Conservation (phyloP, 805 yeast genomes). For the Zygotorulaspora danielsina region DNA sequence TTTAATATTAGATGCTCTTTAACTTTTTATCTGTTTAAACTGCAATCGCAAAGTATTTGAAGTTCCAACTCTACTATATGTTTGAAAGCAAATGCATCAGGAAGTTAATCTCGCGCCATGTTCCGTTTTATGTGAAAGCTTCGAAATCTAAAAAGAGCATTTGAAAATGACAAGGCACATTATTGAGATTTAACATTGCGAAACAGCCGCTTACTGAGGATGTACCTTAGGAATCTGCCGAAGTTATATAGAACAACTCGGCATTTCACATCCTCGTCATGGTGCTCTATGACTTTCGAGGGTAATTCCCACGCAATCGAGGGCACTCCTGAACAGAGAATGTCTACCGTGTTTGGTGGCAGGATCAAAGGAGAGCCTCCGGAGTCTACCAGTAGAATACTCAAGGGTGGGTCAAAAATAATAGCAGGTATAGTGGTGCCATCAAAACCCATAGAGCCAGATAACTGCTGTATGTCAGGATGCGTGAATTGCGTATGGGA, state of each 20-base stretch:
- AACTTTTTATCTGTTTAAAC: too few species aligned
- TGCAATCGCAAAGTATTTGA: too few species aligned
- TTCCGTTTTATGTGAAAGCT: too few species aligned
- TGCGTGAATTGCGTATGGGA: slow-evolving; percentile 98
- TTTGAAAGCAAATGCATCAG: too few species aligned
- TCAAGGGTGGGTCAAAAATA: slow-evolving; percentile 14
- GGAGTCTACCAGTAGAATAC: slow-evolving; percentile 36
- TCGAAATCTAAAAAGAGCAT: too few species aligned
- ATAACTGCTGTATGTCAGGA: slow-evolving; percentile 96
- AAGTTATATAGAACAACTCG: slow-evolving; percentile 1
- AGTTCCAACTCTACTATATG: too few species aligned
- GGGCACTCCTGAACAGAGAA: slow-evolving; percentile 44
- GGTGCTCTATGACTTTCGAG: slow-evolving; percentile 31
- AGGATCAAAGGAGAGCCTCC: slow-evolving; percentile 51
- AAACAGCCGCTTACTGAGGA: not conserved
- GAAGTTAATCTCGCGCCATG: too few species aligned
- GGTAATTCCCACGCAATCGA: slow-evolving; percentile 33
- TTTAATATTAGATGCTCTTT: too few species aligned
- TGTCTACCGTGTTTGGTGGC: slow-evolving; percentile 52
- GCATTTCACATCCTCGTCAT: slow-evolving; percentile 3
- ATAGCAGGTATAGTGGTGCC: slow-evolving; percentile 74
- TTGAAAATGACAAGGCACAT: not conserved
- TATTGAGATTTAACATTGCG: not conserved
- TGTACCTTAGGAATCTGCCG: not conserved
- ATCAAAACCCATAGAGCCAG: slow-evolving; percentile 82